A percentile compares a stretch with the other conserved stretches of the same genome.
phyloP scores from a whole-genome alignment of 495 filamentous ascomycete genomes.

The Penicillium angulare region DNA sequence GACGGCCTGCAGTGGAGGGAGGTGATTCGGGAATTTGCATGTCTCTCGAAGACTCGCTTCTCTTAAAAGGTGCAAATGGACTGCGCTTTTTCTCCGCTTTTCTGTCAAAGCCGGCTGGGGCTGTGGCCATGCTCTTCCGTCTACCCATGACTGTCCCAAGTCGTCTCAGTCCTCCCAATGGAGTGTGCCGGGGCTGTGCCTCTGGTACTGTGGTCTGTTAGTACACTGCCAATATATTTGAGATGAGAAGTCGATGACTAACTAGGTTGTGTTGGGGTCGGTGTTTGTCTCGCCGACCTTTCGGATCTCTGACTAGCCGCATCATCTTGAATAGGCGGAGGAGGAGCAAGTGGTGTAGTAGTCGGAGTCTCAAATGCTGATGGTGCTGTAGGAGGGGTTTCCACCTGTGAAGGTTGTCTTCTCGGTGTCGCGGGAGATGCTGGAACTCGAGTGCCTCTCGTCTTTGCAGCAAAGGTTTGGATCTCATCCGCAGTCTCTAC shows the following conservation, averaged over 20 bases:
- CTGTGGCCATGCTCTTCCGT: slow-evolving; percentile 47
- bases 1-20: slow-evolving; percentile 32
- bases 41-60: slow-evolving; percentile 40
- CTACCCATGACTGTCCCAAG: slow-evolving; percentile 79
- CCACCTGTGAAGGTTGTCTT: slow-evolving; percentile 18
- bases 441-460: slow-evolving; percentile 28
- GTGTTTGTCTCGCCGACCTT: slow-evolving; percentile 33
- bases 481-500: slow-evolving; percentile 88
- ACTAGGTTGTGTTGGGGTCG: slow-evolving; percentile 49
- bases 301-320: slow-evolving; percentile 59
- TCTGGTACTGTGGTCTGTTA: slow-evolving; percentile 26
- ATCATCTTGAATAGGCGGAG: slow-evolving; percentile 50
- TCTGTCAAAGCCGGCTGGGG: slow-evolving; percentile 28
- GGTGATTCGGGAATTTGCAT: slow-evolving; percentile 43
- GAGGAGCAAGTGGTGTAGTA: slow-evolving; percentile 32
- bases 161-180: slow-evolving; percentile 57
- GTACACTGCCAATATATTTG: background rate
- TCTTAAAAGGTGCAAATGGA: slow-evolving; percentile 54
- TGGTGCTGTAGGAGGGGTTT: slow-evolving; percentile 9
- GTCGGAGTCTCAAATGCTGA: background rate
- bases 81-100: slow-evolving; percentile 51
- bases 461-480: slow-evolving; percentile 70
- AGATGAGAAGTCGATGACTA: slow-evolving; percentile 14
- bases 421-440: slow-evolving; percentile 13
- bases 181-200: slow-evolving; percentile 36